A percentile compares a stretch with the other conserved stretches of the same genome.
phyloP scores from a whole-genome alignment of 257 asterid species.

The Paraleonurus japonicus region DNA sequence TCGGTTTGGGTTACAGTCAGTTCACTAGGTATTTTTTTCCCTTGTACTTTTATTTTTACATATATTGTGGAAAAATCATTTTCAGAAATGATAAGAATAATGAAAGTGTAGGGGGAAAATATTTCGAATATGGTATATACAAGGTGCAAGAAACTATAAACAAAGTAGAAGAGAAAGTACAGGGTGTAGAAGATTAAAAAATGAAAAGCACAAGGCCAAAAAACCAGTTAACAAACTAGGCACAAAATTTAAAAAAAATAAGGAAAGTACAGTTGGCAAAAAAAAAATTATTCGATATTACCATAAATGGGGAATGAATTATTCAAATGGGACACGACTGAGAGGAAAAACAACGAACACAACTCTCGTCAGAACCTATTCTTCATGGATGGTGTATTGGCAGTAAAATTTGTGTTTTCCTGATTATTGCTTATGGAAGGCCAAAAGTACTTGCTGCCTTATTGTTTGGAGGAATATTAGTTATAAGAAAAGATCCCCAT shows the following conservation, averaged over 20 bases:
- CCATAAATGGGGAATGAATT: neutral
- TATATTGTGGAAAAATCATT: neutral
- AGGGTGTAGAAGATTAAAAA: neutral
- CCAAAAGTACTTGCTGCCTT: neutral
- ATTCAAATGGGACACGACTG: neutral
- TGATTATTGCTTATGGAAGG: neutral
- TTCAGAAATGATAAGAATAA: neutral
- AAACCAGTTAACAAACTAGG: neutral
- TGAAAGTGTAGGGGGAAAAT: neutral
- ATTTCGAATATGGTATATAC: neutral
- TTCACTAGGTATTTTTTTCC: neutral
- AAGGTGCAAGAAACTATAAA: neutral
- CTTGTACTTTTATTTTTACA: neutral
- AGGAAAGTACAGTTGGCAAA: neutral
- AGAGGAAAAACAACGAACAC: neutral
- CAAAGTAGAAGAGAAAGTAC: neutral
- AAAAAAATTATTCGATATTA: neutral
- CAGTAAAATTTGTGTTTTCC: neutral
- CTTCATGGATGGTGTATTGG: neutral
- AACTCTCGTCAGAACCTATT: neutral
- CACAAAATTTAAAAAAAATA: neutral
- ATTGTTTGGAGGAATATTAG: neutral
- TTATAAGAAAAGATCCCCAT: neutral
- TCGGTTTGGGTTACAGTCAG: neutral
- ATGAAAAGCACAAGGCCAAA: neutral